Evolutionary conservation across 768 basidiomycete species (phyloP), one percentile per base, ranked within the genome.

Genomic region (Udeniomyces megalosporus): DNA sequence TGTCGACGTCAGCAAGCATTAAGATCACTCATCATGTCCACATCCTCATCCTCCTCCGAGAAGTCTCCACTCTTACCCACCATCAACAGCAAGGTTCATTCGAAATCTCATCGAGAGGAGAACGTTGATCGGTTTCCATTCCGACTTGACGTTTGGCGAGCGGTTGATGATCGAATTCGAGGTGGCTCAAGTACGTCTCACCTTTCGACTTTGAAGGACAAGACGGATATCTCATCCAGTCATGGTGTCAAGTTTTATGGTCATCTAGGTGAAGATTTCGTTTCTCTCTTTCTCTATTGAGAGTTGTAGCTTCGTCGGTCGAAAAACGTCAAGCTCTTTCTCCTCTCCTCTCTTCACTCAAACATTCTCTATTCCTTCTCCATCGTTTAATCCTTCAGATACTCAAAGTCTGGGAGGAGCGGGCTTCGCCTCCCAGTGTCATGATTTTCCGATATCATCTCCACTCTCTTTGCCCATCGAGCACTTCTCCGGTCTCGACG

Each of bases 381-480:
- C 17, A 26, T 54, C 15, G 31, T 34, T 46, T 35, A 3, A 1
- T 4, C 38, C 10, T 32, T 26, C n/a, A 75, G 75, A 76, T 58
- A 75, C 69, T 60, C 68, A 69, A 12, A 73, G 73, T 0, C 71
- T 76, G 8, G 75, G 75, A 4, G 74, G 74, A 22, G 75, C 75
- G 38, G 75, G 75, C 3, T 76, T 76, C 62, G 74, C 75, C 7
- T 75, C 74, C 2, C 75, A 75, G 60, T 67, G 68, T n/a, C 71
- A 71, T 64, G 67, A 68, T 10, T 75, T 74, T 55, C 60, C 60
- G 2, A 61, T 63, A 10, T 67, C 68, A 0, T 47, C 50, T 7
- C 70, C 70, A 5, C 68, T 74, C 20, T 49, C 66, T 24, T 66
- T 72, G 17, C 66, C 70, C 4, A 52, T 48, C 24, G 12, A 54